A percentile compares a stretch with the other conserved stretches of the same genome.
Conservation (phyloP, 1,139 yeast species). For the Zygosaccharomyces sapae region DNA sequence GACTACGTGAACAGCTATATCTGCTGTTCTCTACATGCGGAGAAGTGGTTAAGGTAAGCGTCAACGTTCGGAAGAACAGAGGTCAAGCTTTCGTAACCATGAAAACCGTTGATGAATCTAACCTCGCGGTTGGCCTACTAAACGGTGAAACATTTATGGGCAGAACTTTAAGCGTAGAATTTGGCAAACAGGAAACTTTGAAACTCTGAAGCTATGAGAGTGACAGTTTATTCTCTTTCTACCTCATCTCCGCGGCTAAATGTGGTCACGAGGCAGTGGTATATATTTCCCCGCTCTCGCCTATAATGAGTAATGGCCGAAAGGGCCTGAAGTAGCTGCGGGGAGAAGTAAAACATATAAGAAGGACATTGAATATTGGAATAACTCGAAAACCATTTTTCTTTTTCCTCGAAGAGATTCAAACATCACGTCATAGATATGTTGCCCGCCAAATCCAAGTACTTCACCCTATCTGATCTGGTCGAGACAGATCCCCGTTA, state of each 20-base stretch:
- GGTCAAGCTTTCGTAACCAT: slow-evolving; percentile 34
- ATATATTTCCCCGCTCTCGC: background rate
- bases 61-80: slow-evolving; percentile 22
- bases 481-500: slow-evolving; percentile 20
- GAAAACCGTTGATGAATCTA: slow-evolving; percentile 31
- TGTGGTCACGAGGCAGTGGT: background rate
- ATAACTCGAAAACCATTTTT: no score
- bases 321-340: background rate
- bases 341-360: background rate
- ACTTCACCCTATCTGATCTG: slow-evolving; percentile 7
- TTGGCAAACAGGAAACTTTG: slow-evolving; percentile 22
- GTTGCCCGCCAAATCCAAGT: background rate
- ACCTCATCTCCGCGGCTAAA: background rate
- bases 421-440: background rate
- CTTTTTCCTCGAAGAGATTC: background rate
- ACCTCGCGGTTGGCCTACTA: slow-evolving; percentile 28
- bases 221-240: background rate
- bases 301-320: background rate
- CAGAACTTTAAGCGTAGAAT: slow-evolving; percentile 24
- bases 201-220: slow-evolving; percentile 7
- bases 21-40: slow-evolving; percentile 33
- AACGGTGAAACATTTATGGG: slow-evolving; percentile 30
- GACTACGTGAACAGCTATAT: slow-evolving; percentile 27
- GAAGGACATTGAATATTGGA: background rate
- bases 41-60: slow-evolving; percentile 29